Conservation (phyloP, 2,329 filamentous ascomycete genomes). For the Lachnellula arida region DNA sequence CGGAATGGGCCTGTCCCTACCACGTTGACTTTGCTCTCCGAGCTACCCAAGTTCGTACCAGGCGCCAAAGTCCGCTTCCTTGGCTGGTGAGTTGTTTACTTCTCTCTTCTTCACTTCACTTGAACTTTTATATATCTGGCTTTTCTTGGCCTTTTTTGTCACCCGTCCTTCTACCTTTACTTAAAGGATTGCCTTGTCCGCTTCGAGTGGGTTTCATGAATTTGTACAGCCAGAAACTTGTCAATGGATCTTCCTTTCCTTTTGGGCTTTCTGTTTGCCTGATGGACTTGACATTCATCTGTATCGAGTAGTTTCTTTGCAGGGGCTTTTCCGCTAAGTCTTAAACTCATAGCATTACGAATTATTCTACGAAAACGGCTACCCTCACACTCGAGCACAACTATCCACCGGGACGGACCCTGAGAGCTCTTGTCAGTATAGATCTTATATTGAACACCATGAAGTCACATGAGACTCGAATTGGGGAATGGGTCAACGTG, state of each 20-base stretch:
- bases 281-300: no score
- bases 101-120: background rate
- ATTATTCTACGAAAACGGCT: constrained; percentile 52
- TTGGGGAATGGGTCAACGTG: constrained; percentile 86
- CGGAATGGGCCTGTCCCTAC: constrained; percentile 29
- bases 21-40: constrained; percentile 25
- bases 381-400: constrained; percentile 65
- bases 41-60: constrained; percentile 19
- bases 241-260: no score
- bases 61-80: constrained; percentile 82
- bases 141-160: background rate
- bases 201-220: no score
- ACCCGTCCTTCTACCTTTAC: background rate
- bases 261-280: no score
- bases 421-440: constrained; percentile 62
- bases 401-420: constrained; percentile 45
- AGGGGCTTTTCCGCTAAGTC: background rate
- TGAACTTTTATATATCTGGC: background rate
- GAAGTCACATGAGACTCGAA: constrained; percentile 55
- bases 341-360: constrained; percentile 46
- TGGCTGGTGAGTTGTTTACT: constrained; percentile 65
- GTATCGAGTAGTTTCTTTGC: background rate
- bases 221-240: no score
- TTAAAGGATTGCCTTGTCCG: background rate
- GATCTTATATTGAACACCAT: constrained; percentile 64